Evolutionary conservation across 495 filamentous ascomycete genomes (phyloP).

Genomic region (Aspergillus campestris): DNA sequence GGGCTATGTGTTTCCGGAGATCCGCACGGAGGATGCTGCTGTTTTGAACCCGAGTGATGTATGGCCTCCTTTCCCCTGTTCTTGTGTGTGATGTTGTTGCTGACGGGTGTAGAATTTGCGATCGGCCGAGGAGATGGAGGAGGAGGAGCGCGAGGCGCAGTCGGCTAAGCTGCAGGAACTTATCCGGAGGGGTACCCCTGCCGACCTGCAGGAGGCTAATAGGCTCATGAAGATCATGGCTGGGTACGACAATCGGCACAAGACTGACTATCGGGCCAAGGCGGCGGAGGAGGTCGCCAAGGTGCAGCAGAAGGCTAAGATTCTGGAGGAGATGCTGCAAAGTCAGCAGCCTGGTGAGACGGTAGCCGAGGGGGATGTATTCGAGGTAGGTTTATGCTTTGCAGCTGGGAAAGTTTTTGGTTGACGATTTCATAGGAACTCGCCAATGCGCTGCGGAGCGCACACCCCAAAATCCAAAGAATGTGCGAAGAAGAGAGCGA

Average conservation of each 20-base stretch:
- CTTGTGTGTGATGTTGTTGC: neutral
- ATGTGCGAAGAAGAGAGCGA: conserved; percentile 99
- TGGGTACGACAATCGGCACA: conserved; percentile 86
- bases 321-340: conserved; percentile 89
- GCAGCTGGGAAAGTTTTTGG: neutral
- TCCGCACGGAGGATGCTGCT: conserved; percentile 87
- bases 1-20: conserved; percentile 90
- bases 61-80: conserved; percentile 26
- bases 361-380: conserved; percentile 85
- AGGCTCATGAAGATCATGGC: conserved; percentile 98
- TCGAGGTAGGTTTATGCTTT: conserved; percentile 48
- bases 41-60: conserved; percentile 97
- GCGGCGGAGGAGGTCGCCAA: conserved; percentile 90
- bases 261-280: conserved; percentile 96
- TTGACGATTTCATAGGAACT: conserved; percentile 52
- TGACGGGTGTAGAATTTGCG: conserved; percentile 62
- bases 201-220: conserved; percentile 93
- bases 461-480: conserved; percentile 95
- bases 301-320: conserved; percentile 83
- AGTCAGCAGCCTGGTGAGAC: conserved; percentile 73
- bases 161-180: conserved; percentile 96
- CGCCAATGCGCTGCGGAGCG: conserved; percentile 81
- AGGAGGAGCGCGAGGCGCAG: conserved; percentile 88
- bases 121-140: conserved; percentile 98
- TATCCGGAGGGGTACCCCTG: conserved; percentile 82